Evolutionary conservation across 768 basidiomycete species (phyloP).

Genomic region (Psilocybe tampanensis): DNA sequence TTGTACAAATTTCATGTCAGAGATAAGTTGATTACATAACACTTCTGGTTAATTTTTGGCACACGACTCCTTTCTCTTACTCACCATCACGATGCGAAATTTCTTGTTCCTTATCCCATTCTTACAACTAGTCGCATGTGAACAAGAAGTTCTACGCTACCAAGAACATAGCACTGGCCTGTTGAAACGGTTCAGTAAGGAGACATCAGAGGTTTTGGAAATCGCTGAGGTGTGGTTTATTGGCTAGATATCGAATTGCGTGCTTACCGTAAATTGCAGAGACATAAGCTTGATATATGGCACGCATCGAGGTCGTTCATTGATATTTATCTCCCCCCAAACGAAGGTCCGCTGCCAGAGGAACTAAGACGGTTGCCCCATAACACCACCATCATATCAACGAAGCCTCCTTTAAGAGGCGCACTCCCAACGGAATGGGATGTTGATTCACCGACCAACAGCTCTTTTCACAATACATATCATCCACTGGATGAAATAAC

Average conservation of each 20-base stretch:
- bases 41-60: too few species aligned
- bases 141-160: constrained; percentile 13
- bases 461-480: constrained; percentile 47
- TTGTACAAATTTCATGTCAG: too few species aligned
- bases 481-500: constrained; percentile 60
- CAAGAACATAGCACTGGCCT: constrained; percentile 5
- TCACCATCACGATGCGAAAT: background rate
- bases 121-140: background rate
- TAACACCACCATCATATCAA: constrained; percentile 10
- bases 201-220: constrained; percentile 7
- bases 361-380: constrained; percentile 26
- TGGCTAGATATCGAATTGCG: background rate
- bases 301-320: constrained; percentile 44
- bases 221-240: constrained; percentile 12
- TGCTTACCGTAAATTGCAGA: constrained; percentile 30
- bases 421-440: constrained; percentile 30
- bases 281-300: constrained; percentile 54
- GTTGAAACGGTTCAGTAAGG: constrained; percentile 12
- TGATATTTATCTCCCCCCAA: constrained; percentile 48
- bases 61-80: too few species aligned
- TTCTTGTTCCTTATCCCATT: background rate
- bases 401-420: background rate
- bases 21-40: too few species aligned
- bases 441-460: constrained; percentile 34
- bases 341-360: constrained; percentile 20